Conservation (phyloP, 495 filamentous ascomycete genomes). For the Cercophora newfieldiana region DNA sequence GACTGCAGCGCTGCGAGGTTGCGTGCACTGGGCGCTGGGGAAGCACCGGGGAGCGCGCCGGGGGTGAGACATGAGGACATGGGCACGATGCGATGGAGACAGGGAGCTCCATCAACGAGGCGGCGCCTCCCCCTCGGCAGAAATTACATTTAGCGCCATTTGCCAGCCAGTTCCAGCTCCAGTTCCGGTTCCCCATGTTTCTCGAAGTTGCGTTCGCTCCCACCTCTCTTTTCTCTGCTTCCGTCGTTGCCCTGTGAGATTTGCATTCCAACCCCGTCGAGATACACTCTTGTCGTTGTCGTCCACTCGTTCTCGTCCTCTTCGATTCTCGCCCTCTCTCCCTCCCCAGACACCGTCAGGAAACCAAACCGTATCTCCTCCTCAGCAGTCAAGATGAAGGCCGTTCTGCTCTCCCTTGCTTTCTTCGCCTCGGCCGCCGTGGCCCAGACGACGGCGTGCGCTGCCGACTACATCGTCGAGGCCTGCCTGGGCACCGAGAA, state of each 20-base stretch:
- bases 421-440: conserved; percentile 34
- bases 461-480: conserved; percentile 47
- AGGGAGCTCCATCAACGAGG: conserved; percentile 6
- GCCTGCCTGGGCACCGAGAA: conserved; percentile 42
- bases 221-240: background rate
- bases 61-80: background rate
- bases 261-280: conserved; percentile 16
- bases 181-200: conserved; percentile 2
- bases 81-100: conserved; percentile 2
- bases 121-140: conserved; percentile 2
- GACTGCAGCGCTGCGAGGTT: background rate
- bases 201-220: background rate
- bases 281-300: conserved; percentile 1
- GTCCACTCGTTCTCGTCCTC: conserved; percentile 9
- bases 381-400: conserved; percentile 37
- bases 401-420: conserved; percentile 32
- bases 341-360: background rate
- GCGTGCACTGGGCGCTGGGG: background rate
- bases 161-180: background rate
- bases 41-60: background rate
- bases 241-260: conserved; percentile 27
- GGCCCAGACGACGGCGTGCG: conserved; percentile 36
- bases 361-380: too few relatives aligned
- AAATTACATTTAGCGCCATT: conserved; percentile 10
- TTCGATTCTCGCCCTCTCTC: background rate